Conservation (phyloP, 306 rosid genomes). For the Ammopiptanthus mongolicus region DNA sequence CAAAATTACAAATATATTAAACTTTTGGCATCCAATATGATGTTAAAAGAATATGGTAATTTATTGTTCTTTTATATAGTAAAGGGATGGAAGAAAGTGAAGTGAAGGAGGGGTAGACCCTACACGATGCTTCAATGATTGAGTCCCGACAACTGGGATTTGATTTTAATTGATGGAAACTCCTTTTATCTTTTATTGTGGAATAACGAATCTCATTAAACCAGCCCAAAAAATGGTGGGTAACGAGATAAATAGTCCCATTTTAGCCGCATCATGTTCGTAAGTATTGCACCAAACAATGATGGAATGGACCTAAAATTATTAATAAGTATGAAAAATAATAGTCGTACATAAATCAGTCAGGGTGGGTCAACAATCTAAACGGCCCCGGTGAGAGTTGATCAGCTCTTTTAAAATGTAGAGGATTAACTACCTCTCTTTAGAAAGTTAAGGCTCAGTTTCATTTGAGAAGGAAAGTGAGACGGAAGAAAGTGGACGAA, state of each 20-base stretch:
- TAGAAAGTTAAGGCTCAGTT: no score
- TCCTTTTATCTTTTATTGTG: constrained; percentile 10
- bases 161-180: background rate
- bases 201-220: constrained; percentile 7
- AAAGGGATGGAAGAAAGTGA: background rate
- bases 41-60: background rate
- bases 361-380: background rate
- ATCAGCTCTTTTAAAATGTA: no score
- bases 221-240: background rate
- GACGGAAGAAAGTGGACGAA: no score
- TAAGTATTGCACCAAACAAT: no score
- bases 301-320: no score
- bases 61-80: background rate
- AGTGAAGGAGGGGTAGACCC: background rate
- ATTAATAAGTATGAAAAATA: background rate
- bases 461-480: no score
- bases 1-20: background rate
- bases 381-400: background rate
- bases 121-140: constrained; percentile 16
- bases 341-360: background rate
- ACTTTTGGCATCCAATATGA: background rate
- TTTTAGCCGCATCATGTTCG: background rate
- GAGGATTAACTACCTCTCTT: no score
- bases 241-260: background rate
- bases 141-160: constrained; percentile 23